phyloP scores from a whole-genome alignment of 441 rosid genomes.

The Geranium incanum region DNA sequence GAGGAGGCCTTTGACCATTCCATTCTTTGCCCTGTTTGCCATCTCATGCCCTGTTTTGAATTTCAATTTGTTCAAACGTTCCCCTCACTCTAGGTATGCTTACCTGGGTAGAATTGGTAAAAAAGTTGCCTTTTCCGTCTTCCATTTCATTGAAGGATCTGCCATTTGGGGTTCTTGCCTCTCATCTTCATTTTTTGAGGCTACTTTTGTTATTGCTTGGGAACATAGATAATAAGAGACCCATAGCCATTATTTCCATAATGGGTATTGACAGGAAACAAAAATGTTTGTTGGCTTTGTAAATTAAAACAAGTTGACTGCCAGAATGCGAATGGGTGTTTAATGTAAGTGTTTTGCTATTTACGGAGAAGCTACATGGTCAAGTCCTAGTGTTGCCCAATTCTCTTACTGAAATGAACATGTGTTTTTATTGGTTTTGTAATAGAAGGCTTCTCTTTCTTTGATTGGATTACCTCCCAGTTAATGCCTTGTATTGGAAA shows the following conservation, averaged over 20 bases:
- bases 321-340: neutral
- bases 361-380: neutral
- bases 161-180: neutral
- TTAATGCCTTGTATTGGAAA: neutral
- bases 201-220: neutral
- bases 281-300: neutral
- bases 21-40: conserved; percentile 9
- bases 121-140: neutral
- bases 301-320: neutral
- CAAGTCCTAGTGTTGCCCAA: neutral
- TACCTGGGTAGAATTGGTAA: neutral
- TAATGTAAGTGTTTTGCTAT: neutral
- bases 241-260: neutral
- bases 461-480: neutral
- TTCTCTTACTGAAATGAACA: neutral
- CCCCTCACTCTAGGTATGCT: neutral
- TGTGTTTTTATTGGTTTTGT: neutral
- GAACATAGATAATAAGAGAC: neutral
- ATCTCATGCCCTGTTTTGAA: neutral
- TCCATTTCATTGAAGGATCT: conserved; percentile 1
- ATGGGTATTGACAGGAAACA: neutral
- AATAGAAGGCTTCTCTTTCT: neutral
- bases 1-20: neutral
- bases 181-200: neutral
- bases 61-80: neutral